Evolutionary conservation across 1,139 yeast genomes (phyloP).

Genomic region (Insectozyma bohioensis): DNA sequence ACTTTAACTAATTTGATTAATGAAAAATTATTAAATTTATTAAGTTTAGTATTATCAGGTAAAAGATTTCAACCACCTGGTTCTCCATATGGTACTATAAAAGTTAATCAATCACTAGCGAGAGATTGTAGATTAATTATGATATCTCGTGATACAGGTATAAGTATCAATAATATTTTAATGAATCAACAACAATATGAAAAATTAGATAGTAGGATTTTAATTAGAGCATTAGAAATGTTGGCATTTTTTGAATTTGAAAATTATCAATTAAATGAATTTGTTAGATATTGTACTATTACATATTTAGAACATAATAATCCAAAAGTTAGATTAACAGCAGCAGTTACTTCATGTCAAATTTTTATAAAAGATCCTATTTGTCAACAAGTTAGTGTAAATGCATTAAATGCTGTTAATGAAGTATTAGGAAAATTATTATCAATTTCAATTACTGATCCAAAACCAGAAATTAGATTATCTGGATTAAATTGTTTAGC

Average conservation of each 20-base stretch:
- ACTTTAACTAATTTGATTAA: slow-evolving; percentile 74
- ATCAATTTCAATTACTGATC: slow-evolving; percentile 88
- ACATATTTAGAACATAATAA: slow-evolving; percentile 79
- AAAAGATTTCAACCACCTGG: slow-evolving; percentile 85
- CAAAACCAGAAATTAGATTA: slow-evolving; percentile 76
- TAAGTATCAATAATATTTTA: slow-evolving; percentile 35
- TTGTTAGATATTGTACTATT: slow-evolving; percentile 80
- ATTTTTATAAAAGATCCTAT: slow-evolving; percentile 83
- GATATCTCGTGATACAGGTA: slow-evolving; percentile 65
- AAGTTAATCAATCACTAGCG: slow-evolving; percentile 67
- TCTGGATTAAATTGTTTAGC: slow-evolving; percentile 71
- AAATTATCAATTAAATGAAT: slow-evolving; percentile 76
- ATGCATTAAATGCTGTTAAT: slow-evolving; percentile 81
- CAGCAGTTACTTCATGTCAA: slow-evolving; percentile 80
- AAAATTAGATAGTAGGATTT: slow-evolving; percentile 49
- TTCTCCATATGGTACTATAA: slow-evolving; percentile 69
- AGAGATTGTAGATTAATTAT: slow-evolving; percentile 73
- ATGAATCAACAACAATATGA: slow-evolving; percentile 43
- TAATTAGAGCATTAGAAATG: slow-evolving; percentile 71
- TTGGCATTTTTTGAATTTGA: slow-evolving; percentile 73
- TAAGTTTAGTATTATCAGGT: slow-evolving; percentile 80
- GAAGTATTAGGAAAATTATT: slow-evolving; percentile 80
- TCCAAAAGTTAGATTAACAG: slow-evolving; percentile 77
- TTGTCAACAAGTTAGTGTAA: slow-evolving; percentile 79
- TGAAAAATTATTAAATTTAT: slow-evolving; percentile 67